A percentile compares a stretch with the other conserved stretches of the same genome.
Evolutionary conservation across 352 stramenopile genomes (phyloP).

Genomic region (Phytophthora kernoviae): DNA sequence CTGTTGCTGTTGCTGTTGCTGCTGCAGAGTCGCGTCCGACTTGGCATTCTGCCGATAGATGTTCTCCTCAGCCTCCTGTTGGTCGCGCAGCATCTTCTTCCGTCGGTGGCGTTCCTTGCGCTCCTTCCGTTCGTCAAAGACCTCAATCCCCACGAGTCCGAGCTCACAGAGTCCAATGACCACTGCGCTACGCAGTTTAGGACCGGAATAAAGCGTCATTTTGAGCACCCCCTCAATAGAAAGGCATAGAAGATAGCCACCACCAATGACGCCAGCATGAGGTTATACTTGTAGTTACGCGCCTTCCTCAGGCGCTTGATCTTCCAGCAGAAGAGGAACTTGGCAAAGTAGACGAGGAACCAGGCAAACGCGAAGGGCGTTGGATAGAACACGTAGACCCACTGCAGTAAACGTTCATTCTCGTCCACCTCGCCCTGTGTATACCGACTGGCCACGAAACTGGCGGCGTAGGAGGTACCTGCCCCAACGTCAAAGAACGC

Average conservation of each 20-base stretch:
- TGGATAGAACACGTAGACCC: constrained; percentile 78
- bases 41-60: constrained; percentile 34
- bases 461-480: constrained; percentile 52
- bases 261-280: constrained; percentile 67
- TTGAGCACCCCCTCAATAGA: constrained; percentile 62
- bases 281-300: constrained; percentile 85
- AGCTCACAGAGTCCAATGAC: constrained; percentile 73
- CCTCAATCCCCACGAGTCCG: constrained; percentile 68
- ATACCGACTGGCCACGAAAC: constrained; percentile 58
- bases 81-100: constrained; percentile 59
- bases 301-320: constrained; percentile 80
- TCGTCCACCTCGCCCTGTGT: constrained; percentile 67
- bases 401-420: constrained; percentile 73
- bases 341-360: constrained; percentile 82
- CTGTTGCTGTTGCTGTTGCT: too few species aligned
- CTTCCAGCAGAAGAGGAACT: constrained; percentile 78
- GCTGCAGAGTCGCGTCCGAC: constrained; percentile 24
- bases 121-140: constrained; percentile 69
- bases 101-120: constrained; percentile 60
- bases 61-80: constrained; percentile 36
- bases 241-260: constrained; percentile 57
- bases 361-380: constrained; percentile 69
- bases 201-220: constrained; percentile 63
- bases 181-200: constrained; percentile 62
- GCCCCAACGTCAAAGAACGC: constrained; percentile 74